phyloP scores from a whole-genome alignment of 371 early-diverging fungal species.

The Cokeromyces recurvatus region DNA sequence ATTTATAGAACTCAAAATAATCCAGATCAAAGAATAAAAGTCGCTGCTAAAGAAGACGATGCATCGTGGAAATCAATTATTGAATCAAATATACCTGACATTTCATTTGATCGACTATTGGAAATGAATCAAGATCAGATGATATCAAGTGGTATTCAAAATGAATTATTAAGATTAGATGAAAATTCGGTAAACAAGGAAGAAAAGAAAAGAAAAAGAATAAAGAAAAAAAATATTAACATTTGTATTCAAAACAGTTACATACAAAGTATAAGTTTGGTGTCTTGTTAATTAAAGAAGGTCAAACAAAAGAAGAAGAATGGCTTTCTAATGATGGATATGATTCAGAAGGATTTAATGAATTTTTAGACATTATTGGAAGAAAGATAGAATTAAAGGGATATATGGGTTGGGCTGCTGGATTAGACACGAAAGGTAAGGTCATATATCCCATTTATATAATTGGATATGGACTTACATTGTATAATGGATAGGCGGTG shows the following conservation, averaged over 20 bases:
- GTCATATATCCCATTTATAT: constrained; percentile 55
- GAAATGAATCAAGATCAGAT: constrained; percentile 10
- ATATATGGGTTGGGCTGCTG: constrained; percentile 79
- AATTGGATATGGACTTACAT: constrained; percentile 1
- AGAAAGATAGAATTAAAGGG: constrained; percentile 65
- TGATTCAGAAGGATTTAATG: constrained; percentile 59
- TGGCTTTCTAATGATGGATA: constrained; percentile 68
- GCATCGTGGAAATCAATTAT: constrained; percentile 23
- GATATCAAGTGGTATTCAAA: constrained; percentile 18
- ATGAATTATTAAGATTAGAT: constrained; percentile 26
- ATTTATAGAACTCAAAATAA: constrained; percentile 14
- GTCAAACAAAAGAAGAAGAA: constrained; percentile 77
- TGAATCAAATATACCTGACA: constrained; percentile 13
- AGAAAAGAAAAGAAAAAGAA: no score
- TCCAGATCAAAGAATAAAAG: constrained; percentile 15
- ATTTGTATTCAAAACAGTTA: constrained; percentile 38
- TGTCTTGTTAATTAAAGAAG: constrained; percentile 60
- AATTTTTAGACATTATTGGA: constrained; percentile 72
- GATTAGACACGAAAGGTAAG: constrained; percentile 77
- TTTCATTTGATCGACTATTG: constrained; percentile 8
- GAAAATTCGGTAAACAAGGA: constrained; percentile 22
- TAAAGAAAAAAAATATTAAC: no score
- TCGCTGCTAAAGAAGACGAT: constrained; percentile 14
- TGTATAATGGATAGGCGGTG: constrained; percentile 49
- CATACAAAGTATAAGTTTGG: constrained; percentile 79